Evolutionary conservation across 2,329 filamentous ascomycete genomes (phyloP).

Genomic region (Trichoderma lentiforme): DNA sequence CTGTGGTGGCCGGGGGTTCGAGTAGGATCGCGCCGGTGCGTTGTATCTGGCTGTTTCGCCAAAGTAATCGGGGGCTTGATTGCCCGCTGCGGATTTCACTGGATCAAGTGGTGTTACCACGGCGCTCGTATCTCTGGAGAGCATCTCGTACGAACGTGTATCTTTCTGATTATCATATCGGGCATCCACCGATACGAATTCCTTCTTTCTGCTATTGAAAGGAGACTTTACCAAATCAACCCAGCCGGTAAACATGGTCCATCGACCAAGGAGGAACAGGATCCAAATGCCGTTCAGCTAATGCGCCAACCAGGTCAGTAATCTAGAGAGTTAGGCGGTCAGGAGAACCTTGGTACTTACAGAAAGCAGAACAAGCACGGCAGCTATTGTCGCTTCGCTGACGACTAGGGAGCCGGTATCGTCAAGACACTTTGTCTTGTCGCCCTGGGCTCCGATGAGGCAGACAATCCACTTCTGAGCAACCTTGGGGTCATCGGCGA

Average conservation of each 20-base stretch:
- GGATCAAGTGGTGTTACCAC: constrained; percentile 51
- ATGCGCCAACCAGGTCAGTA: constrained; percentile 23
- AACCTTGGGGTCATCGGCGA: constrained; percentile 51
- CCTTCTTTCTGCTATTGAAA: constrained; percentile 57
- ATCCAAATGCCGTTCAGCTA: constrained; percentile 83
- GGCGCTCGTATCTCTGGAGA: constrained; percentile 56
- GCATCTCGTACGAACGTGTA: constrained; percentile 76
- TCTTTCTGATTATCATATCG: constrained; percentile 59
- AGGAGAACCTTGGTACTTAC: constrained; percentile 48
- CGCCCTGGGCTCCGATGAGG: constrained; percentile 49
- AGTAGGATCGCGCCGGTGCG: constrained; percentile 53
- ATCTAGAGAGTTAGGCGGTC: constrained; percentile 10
- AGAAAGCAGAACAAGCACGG: constrained; percentile 77
- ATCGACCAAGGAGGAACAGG: constrained; percentile 74
- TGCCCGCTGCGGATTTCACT: constrained; percentile 38
- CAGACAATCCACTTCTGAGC: constrained; percentile 69
- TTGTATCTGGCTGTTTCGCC: constrained; percentile 53
- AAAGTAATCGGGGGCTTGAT: constrained; percentile 54
- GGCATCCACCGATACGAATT: constrained; percentile 89
- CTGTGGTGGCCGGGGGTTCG: constrained; percentile 50
- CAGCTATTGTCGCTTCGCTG: constrained; percentile 71
- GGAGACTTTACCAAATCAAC: constrained; percentile 55
- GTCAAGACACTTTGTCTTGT: constrained; percentile 65
- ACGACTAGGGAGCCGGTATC: constrained; percentile 63
- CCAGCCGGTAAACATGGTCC: constrained; percentile 87